A percentile compares a stretch with the other conserved stretches of the same genome.
Conservation (phyloP, 2,329 filamentous ascomycete species). For the Paecilomyces sp. region DNA sequence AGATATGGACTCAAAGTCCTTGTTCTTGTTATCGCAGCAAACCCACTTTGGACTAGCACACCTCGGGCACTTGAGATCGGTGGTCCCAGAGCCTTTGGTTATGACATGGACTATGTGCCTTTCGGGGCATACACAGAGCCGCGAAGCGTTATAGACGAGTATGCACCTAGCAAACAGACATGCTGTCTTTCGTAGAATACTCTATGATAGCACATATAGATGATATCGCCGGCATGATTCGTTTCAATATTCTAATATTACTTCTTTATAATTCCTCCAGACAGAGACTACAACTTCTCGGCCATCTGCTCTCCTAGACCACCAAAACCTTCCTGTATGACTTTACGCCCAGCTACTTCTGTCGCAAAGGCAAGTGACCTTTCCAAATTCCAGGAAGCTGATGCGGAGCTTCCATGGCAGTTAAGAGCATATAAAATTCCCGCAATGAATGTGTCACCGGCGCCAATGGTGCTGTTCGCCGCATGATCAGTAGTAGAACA, state of each 20-base stretch:
- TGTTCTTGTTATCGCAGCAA: slow-evolving; percentile 45
- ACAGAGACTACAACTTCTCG: not conserved
- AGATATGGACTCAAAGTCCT: slow-evolving; percentile 46
- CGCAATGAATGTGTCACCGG: slow-evolving; percentile 69
- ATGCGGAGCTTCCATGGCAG: slow-evolving; percentile 28
- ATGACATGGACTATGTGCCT: slow-evolving; percentile 15
- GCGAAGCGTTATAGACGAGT: slow-evolving; percentile 6
- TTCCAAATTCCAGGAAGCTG: slow-evolving; percentile 41
- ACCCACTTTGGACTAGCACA: slow-evolving; percentile 43
- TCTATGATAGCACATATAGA: not conserved
- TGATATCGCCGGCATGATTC: not conserved
- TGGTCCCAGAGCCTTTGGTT: slow-evolving; percentile 33
- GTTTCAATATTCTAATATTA: not conserved
- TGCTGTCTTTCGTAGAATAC: not conserved
- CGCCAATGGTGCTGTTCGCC: slow-evolving; percentile 56
- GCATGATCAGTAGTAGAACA: slow-evolving; percentile 8
- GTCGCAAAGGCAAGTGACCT: slow-evolving; percentile 55
- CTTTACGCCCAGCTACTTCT: slow-evolving; percentile 60
- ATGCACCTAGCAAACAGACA: not conserved
- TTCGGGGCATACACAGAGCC: slow-evolving; percentile 4
- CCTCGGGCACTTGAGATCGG: slow-evolving; percentile 32
- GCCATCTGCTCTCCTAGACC: slow-evolving; percentile 33
- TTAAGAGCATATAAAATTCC: slow-evolving; percentile 59
- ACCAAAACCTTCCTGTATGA: slow-evolving; percentile 59
- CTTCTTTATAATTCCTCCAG: not conserved